phyloP scores from a whole-genome alignment of 1,284 basidiomycete genomes.

The Ganoderma leucocontextum region DNA sequence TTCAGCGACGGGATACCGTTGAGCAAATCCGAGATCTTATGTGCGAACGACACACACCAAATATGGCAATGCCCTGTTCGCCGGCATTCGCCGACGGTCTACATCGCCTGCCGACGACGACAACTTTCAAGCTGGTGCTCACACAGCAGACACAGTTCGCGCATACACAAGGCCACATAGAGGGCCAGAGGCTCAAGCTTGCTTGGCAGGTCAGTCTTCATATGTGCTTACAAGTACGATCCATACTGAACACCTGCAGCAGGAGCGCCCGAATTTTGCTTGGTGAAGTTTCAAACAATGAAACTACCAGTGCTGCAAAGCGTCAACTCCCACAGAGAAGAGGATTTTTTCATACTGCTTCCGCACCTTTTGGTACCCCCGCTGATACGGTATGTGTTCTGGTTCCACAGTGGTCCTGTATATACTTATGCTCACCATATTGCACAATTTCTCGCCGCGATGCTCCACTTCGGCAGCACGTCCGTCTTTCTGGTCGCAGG shows the following conservation, averaged over 20 bases:
- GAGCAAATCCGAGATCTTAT: not conserved
- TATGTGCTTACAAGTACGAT: not conserved
- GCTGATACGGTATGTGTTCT: constrained; percentile 2
- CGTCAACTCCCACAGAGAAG: constrained; percentile 3
- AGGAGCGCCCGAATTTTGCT: not conserved
- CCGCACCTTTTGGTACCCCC: not conserved
- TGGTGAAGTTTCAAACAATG: not conserved
- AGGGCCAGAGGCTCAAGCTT: not conserved
- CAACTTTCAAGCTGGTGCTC: constrained; percentile 10
- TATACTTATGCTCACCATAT: not conserved
- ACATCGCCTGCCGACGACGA: not conserved
- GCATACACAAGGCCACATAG: not conserved
- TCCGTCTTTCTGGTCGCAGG: not conserved
- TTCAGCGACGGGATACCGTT: not conserved
- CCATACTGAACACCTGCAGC: not conserved
- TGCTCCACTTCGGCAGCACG: not conserved
- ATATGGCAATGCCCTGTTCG: not conserved
- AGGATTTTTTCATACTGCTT: not conserved
- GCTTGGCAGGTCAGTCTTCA: not conserved
- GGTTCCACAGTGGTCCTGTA: not conserved
- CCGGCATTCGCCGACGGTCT: not conserved
- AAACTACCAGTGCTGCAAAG: not conserved
- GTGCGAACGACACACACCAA: constrained; percentile 6
- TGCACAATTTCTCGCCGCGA: not conserved
- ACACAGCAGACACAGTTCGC: not conserved